phyloP scores from a whole-genome alignment of 2,329 filamentous ascomycete species.

The Beauveria asiatica region DNA sequence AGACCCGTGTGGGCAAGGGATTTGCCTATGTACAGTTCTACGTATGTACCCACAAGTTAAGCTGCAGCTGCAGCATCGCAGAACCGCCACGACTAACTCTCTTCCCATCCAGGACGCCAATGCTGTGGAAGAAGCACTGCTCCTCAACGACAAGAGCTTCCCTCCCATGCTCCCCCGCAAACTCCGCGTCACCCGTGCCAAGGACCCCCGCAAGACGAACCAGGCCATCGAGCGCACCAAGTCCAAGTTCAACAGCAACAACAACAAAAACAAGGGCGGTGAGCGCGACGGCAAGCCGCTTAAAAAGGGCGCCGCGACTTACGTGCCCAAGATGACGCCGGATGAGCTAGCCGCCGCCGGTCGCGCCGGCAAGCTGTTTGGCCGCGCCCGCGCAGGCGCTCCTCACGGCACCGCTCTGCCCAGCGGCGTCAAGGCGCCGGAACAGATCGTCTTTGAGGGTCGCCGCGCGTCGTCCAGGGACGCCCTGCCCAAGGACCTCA shows the following conservation, averaged over 20 bases:
- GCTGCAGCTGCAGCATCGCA: background rate
- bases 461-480: slow-evolving; percentile 61
- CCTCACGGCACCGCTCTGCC: slow-evolving; percentile 18
- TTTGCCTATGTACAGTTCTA: slow-evolving; percentile 97
- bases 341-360: slow-evolving; percentile 64
- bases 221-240: slow-evolving; percentile 32
- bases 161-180: slow-evolving; percentile 87
- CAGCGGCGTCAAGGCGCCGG: slow-evolving; percentile 46
- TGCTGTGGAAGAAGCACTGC: slow-evolving; percentile 80
- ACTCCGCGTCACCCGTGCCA: slow-evolving; percentile 79
- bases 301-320: slow-evolving; percentile 34
- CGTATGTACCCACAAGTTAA: slow-evolving; percentile 31
- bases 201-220: slow-evolving; percentile 56
- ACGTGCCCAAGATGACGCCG: slow-evolving; percentile 61
- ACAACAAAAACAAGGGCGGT: slow-evolving; percentile 17
- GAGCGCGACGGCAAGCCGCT: background rate
- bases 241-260: slow-evolving; percentile 25
- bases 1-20: slow-evolving; percentile 89
- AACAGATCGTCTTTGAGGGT: slow-evolving; percentile 73
- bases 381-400: slow-evolving; percentile 51
- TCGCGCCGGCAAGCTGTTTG: slow-evolving; percentile 66
- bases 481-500: slow-evolving; percentile 53
- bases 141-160: slow-evolving; percentile 84
- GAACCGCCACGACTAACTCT: slow-evolving; percentile 10
- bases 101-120: slow-evolving; percentile 57